A percentile compares a stretch with the other conserved stretches of the same genome.
phyloP scores from a whole-genome alignment of 441 rosid species.

The Euphorbia schlechtendalii region DNA sequence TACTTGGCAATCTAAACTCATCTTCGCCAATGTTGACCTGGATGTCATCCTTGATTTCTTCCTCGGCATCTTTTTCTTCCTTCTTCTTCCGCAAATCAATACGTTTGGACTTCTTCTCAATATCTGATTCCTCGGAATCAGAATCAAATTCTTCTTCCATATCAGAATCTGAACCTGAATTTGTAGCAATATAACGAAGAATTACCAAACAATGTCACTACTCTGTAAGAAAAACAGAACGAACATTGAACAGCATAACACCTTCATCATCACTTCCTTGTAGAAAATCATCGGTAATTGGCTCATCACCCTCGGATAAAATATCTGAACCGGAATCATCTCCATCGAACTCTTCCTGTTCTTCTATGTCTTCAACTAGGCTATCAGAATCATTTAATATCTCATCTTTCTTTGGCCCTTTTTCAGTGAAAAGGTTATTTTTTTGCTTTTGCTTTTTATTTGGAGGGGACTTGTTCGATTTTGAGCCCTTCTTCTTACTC shows the following conservation, averaged over 20 bases:
- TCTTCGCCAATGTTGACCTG: slow-evolving; percentile 67
- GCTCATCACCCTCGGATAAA: slow-evolving; percentile 55
- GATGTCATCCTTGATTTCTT: slow-evolving; percentile 62
- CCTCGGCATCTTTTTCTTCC: slow-evolving; percentile 54
- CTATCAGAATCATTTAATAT: slow-evolving; percentile 37
- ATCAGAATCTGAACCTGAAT: slow-evolving; percentile 29
- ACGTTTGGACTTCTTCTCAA: slow-evolving; percentile 53
- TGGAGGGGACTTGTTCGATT: slow-evolving; percentile 32
- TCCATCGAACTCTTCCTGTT: slow-evolving; percentile 27
- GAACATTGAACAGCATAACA: not conserved
- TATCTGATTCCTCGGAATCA: slow-evolving; percentile 58
- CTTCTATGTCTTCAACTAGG: slow-evolving; percentile 35
- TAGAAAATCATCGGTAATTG: slow-evolving; percentile 55
- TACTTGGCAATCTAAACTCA: slow-evolving; percentile 75
- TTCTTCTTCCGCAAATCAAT: slow-evolving; percentile 47
- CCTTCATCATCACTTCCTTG: slow-evolving; percentile 60
- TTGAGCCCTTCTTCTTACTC: slow-evolving; percentile 51
- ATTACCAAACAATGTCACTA: slow-evolving; percentile 1
- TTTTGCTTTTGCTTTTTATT: slow-evolving; percentile 66
- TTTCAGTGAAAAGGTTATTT: slow-evolving; percentile 30
- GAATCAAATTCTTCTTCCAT: slow-evolving; percentile 33
- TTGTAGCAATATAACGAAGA: slow-evolving; percentile 23
- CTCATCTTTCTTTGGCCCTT: slow-evolving; percentile 28
- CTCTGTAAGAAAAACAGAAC: not conserved
- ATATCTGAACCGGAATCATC: slow-evolving; percentile 58